phyloP scores from a whole-genome alignment of 352 stramenopile genomes.

The Phytophthora niederhauseri region DNA sequence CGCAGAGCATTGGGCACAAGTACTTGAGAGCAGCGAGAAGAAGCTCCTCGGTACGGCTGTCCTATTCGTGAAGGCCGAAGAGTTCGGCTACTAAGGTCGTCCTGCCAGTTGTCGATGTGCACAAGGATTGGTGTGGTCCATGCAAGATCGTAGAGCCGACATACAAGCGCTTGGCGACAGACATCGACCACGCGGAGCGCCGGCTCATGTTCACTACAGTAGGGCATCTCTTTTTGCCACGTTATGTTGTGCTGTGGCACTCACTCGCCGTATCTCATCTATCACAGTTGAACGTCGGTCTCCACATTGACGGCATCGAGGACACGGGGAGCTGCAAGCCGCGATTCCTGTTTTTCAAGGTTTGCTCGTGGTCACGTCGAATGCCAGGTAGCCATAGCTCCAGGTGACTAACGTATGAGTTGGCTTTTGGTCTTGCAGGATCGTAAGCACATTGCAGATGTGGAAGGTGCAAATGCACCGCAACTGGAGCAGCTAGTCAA shows the following conservation, averaged over 20 bases:
- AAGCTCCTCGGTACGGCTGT: conserved; percentile 58
- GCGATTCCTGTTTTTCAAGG: conserved; percentile 66
- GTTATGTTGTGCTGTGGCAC: not conserved
- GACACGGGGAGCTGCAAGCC: conserved; percentile 71
- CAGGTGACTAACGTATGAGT: not conserved
- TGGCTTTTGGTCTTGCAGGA: conserved; percentile 37
- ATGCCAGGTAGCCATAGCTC: not conserved
- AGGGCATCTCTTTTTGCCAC: conserved; percentile 8
- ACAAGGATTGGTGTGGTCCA: conserved; percentile 76
- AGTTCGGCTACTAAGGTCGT: conserved; percentile 5
- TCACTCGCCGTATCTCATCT: conserved; percentile 3
- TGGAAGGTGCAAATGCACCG: conserved; percentile 62
- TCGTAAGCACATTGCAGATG: conserved; percentile 61
- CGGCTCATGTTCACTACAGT: conserved; percentile 62
- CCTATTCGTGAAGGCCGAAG: not conserved
- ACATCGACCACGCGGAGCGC: conserved; percentile 64
- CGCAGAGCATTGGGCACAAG: conserved; percentile 59
- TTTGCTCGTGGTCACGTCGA: conserved; percentile 17
- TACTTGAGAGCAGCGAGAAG: conserved; percentile 64
- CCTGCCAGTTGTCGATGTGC: conserved; percentile 59
- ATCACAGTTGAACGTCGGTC: conserved; percentile 49
- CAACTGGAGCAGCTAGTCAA: conserved; percentile 69
- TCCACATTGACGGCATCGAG: conserved; percentile 58
- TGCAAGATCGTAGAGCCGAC: conserved; percentile 82
- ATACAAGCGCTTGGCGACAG: conserved; percentile 65